Evolutionary conservation across 83 land plant species (phyloP), one percentile per base, ranked within the genome.

Genomic region (Thuja plicata): DNA sequence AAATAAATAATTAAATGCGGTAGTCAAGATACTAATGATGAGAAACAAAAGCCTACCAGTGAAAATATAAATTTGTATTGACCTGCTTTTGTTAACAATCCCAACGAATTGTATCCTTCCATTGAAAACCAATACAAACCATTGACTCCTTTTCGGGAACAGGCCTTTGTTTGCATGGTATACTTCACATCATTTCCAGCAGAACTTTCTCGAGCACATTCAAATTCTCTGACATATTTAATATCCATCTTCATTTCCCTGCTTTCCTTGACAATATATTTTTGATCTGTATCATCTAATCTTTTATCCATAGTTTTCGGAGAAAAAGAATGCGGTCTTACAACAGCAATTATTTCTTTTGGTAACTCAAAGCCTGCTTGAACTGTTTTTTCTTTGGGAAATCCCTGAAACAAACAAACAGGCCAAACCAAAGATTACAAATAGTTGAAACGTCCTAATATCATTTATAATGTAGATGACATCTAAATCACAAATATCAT

Each of bases 301-400:
- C 85, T 87, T 48, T 84, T 55, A n/a, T 54, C 78, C 41, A 38
- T 30, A 45, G 9, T 7, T 1, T 73, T 71, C n/a, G 88, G 35
- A 62, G 24, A 35, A 78, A 87, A 92, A 89, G 81, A 66, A 12
- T 70, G 84, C 37, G 96, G 95, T 9, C 95, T 89, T 86, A 95
- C 79, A 89, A 94, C 95, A 43, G 93, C 96, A 87, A 94, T 89
- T 60, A 95, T 87, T 82, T 89, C 89, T 48, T 85, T 80, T 46
- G 95, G 95, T 40, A 91, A 89, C 30, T 16, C 40, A 81, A 73
- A 48, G 7, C 95, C 95, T 73, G 95, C 95, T 43, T 66, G 45
- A 3, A 92, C 60, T 1, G 84, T 24, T 76, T 21, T 70, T 81
- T 35, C 74, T 52, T 24, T 30, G 40, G 91, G 93, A 37, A 91